phyloP scores from a whole-genome alignment of 495 filamentous ascomycete genomes.

The Penicillium diatomitis region DNA sequence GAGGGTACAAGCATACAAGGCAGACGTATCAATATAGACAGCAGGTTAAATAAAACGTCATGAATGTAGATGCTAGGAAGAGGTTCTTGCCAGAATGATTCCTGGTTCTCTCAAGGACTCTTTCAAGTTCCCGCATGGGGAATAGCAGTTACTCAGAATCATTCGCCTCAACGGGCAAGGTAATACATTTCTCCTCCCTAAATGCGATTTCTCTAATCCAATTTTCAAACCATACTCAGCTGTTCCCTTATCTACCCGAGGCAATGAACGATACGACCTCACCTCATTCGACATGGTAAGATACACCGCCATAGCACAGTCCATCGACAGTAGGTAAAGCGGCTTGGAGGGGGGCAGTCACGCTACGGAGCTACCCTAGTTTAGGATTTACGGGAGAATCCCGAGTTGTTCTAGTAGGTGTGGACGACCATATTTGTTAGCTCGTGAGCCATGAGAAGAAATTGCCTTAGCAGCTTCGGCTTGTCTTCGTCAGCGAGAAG shows the following conservation, averaged over 20 bases:
- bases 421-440: slow-evolving; percentile 15
- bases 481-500: slow-evolving; percentile 17
- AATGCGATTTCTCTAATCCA: no score
- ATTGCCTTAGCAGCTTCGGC: slow-evolving; percentile 1
- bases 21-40: no score
- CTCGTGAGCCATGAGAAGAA: not conserved
- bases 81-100: no score
- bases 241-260: slow-evolving; percentile 19
- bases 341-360: slow-evolving; percentile 32
- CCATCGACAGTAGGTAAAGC: slow-evolving; percentile 32
- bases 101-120: no score
- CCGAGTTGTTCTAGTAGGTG: slow-evolving; percentile 27
- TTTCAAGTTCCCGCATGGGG: no score
- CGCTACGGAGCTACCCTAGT: slow-evolving; percentile 34
- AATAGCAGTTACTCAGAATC: no score
- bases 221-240: slow-evolving; percentile 20
- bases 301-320: slow-evolving; percentile 29
- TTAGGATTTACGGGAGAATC: slow-evolving; percentile 33
- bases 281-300: slow-evolving; percentile 26
- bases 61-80: no score
- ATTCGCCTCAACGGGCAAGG: no score
- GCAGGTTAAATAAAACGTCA: no score
- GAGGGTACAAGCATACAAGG: no score
- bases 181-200: no score
- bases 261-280: slow-evolving; percentile 26